Percentiles rank a stretch among this genome's conserved stretches.
These are phyloP conservation scores for Ustilago cynodontis DNA, from an alignment of 1,284 basidiomycete species.

Conservation along the genomic window DNA sequence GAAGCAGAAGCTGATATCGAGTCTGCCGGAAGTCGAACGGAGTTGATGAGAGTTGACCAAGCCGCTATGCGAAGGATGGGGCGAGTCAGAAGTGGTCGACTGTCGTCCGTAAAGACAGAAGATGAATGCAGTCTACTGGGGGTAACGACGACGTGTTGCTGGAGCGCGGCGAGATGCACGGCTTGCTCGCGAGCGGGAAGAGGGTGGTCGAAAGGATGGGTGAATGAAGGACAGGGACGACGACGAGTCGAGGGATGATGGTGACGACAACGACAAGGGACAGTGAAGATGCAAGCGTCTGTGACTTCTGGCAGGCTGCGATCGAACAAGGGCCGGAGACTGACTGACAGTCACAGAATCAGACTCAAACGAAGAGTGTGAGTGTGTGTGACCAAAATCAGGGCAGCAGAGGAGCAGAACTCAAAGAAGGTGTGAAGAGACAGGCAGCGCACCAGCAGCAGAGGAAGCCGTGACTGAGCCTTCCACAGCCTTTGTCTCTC, in stretches of 20 bases:
- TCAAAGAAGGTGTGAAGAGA: too few species aligned
- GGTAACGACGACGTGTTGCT: neutral
- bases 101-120: conserved; percentile 17
- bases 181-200: neutral
- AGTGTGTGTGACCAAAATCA: neutral
- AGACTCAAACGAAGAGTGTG: neutral
- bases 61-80: conserved; percentile 18
- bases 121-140: neutral
- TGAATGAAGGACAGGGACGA: neutral
- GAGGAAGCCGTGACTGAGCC: conserved; percentile 15
- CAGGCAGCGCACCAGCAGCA: neutral
- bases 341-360: neutral
- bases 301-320: conserved; percentile 8
- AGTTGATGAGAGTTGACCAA: too few species aligned
- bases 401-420: conserved; percentile 2
- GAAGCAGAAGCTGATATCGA: too few species aligned
- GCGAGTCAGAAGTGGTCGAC: conserved; percentile 6
- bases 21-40: neutral
- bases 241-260: neutral
- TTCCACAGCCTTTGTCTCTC: neutral
- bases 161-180: neutral
- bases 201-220: neutral
- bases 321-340: neutral
- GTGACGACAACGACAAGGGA: conserved; percentile 18
- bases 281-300: conserved; percentile 3